Conservation (phyloP, 495 filamentous ascomycete species). For the Trichoderma gamsii region DNA sequence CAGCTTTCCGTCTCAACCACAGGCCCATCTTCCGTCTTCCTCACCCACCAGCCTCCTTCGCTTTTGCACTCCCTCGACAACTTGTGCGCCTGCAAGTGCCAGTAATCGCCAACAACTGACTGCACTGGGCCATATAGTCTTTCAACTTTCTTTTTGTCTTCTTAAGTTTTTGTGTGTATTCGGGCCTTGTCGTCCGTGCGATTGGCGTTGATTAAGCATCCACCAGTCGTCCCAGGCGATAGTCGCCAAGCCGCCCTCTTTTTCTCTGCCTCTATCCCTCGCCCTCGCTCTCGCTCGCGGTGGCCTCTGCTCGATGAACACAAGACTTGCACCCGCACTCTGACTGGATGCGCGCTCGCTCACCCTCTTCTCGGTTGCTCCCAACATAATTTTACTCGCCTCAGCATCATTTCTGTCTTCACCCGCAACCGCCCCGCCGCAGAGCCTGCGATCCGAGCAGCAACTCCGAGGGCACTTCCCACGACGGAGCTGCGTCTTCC, state of each 20-base stretch:
- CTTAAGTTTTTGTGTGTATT: neutral
- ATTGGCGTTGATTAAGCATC: neutral
- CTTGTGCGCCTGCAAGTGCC: neutral
- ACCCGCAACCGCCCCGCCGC: neutral
- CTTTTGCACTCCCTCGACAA: neutral
- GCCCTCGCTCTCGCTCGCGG: neutral
- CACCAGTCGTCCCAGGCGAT: neutral
- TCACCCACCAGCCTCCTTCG: neutral
- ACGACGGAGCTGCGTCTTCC: neutral
- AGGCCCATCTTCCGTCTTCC: neutral
- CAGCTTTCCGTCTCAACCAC: neutral
- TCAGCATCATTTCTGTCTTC: neutral
- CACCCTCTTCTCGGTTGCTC: neutral
- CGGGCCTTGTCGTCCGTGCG: neutral
- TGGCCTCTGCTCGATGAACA: neutral
- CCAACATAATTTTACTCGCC: neutral
- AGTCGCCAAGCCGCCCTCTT: neutral
- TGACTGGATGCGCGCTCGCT: slow-evolving; percentile 10
- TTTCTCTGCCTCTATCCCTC: neutral
- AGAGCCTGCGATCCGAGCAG: neutral
- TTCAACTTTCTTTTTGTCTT: neutral
- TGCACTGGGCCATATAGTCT: neutral
- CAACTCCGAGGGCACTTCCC: neutral
- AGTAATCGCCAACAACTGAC: neutral
- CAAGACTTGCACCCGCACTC: neutral